Percentiles rank a stretch among this genome's conserved stretches.
These are phyloP conservation scores for Gymnopilus dilepis DNA, from an alignment of 768 basidiomycete genomes.

Conservation along the genomic window DNA sequence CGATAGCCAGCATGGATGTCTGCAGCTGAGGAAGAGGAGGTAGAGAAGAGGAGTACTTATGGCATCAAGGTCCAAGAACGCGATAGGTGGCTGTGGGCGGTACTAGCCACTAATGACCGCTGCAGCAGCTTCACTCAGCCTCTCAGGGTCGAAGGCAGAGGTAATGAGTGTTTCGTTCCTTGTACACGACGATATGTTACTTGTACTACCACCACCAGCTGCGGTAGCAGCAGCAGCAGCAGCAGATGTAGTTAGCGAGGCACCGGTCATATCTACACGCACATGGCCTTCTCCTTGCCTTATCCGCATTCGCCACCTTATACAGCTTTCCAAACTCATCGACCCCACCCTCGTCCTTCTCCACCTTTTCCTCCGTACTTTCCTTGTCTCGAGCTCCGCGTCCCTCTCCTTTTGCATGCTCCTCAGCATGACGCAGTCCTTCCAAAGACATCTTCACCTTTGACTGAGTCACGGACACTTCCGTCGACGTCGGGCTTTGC, in stretches of 20 bases:
- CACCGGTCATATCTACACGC: neutral
- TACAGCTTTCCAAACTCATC: neutral
- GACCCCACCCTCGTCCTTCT: neutral
- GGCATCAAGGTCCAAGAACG: too few species aligned
- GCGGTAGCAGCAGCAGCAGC: neutral
- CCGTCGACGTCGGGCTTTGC: neutral
- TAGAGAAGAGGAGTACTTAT: too few species aligned
- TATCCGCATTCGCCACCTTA: neutral
- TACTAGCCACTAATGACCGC: neutral
- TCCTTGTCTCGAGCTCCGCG: neutral
- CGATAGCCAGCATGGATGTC: too few species aligned
- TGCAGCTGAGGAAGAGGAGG: too few species aligned
- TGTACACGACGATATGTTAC: neutral
- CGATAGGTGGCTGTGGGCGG: neutral
- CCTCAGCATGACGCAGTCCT: constrained; percentile 61
- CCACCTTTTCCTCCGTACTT: neutral
- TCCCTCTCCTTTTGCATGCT: constrained; percentile 52
- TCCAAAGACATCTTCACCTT: constrained; percentile 65
- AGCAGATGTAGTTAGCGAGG: neutral
- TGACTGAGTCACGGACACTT: constrained; percentile 17
- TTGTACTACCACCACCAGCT: too few species aligned
- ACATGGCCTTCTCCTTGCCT: constrained; percentile 1
- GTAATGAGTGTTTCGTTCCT: constrained; percentile 5
- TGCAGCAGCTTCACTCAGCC: neutral
- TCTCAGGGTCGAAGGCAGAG: neutral